Evolutionary conservation across 352 stramenopile species (phyloP).

Genomic region (Globisporangium echinulatum): DNA sequence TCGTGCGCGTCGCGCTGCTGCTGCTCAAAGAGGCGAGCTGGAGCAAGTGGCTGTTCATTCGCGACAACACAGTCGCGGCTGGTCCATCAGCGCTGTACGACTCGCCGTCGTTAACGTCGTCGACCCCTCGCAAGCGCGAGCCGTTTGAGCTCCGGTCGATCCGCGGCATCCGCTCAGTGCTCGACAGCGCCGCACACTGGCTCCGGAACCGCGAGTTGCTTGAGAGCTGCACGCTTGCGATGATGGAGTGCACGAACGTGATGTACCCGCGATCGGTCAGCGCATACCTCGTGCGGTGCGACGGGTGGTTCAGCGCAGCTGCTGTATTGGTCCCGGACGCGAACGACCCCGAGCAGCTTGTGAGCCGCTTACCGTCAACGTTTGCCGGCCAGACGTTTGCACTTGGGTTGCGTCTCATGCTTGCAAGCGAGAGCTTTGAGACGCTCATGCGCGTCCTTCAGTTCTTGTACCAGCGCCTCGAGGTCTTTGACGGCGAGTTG

Average conservation of each 20-base stretch:
- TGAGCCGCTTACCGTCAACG: conserved; percentile 35
- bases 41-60: conserved; percentile 52
- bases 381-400: conserved; percentile 51
- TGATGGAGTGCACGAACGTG: conserved; percentile 75
- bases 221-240: conserved; percentile 54
- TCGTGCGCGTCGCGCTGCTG: conserved; percentile 53
- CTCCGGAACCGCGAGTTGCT: conserved; percentile 56
- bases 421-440: conserved; percentile 68
- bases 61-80: conserved; percentile 28
- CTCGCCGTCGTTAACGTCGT: conserved; percentile 4
- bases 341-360: conserved; percentile 16
- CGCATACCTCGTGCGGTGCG: conserved; percentile 48
- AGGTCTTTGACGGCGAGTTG: conserved; percentile 65
- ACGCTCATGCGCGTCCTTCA: conserved; percentile 54
- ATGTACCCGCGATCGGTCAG: conserved; percentile 56
- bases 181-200: conserved; percentile 47
- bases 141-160: conserved; percentile 46
- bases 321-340: conserved; percentile 16
- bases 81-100: conserved; percentile 24
- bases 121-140: conserved; percentile 20
- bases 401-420: conserved; percentile 57
- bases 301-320: conserved; percentile 58
- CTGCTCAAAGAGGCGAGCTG: conserved; percentile 64
- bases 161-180: conserved; percentile 43
- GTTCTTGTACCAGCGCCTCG: conserved; percentile 72